Evolutionary conservation across 176 grass and related monocot species (phyloP).

Genomic region (Elaeis guineensis): DNA sequence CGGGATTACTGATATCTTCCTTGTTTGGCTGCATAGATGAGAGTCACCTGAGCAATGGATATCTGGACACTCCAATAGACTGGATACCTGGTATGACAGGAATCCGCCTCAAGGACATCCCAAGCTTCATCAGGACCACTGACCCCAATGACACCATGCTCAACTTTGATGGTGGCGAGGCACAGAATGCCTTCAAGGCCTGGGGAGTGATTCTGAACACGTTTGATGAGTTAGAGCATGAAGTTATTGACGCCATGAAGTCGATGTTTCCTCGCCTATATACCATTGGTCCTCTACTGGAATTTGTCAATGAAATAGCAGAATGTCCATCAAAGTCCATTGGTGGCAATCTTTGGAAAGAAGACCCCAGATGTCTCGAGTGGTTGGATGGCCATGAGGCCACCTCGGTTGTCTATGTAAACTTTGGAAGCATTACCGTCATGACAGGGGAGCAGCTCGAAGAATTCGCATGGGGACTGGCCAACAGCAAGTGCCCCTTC

Average conservation of each 20-base stretch:
- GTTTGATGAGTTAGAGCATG: conserved; percentile 45
- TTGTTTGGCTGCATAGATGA: conserved; percentile 26
- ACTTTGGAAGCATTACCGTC: conserved; percentile 73
- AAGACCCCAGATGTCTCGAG: conserved; percentile 36
- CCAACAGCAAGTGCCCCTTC: conserved; percentile 38
- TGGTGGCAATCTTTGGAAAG: conserved; percentile 55
- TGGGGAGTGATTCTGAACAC: conserved; percentile 63
- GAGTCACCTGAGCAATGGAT: conserved; percentile 49
- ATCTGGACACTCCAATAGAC: conserved; percentile 64
- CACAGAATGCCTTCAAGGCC: conserved; percentile 30
- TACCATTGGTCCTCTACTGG: conserved; percentile 39
- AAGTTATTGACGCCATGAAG: conserved; percentile 35
- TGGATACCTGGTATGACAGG: conserved; percentile 48
- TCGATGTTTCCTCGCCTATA: conserved; percentile 33
- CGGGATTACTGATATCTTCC: too few relatives aligned
- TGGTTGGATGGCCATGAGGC: conserved; percentile 46
- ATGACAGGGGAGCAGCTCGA: conserved; percentile 27
- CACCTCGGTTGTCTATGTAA: conserved; percentile 63
- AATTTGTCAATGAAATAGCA: conserved; percentile 26
- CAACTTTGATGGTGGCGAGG: conserved; percentile 24
- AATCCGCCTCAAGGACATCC: conserved; percentile 59
- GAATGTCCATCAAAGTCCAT: conserved; percentile 16
- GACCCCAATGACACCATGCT: conserved; percentile 52
- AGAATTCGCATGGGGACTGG: conserved; percentile 75
- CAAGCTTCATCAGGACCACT: conserved; percentile 63